Percentiles rank a stretch among this genome's conserved stretches.
Evolutionary conservation across 495 filamentous ascomycete genomes (phyloP).

Genomic region (Choiromyces venosus): DNA sequence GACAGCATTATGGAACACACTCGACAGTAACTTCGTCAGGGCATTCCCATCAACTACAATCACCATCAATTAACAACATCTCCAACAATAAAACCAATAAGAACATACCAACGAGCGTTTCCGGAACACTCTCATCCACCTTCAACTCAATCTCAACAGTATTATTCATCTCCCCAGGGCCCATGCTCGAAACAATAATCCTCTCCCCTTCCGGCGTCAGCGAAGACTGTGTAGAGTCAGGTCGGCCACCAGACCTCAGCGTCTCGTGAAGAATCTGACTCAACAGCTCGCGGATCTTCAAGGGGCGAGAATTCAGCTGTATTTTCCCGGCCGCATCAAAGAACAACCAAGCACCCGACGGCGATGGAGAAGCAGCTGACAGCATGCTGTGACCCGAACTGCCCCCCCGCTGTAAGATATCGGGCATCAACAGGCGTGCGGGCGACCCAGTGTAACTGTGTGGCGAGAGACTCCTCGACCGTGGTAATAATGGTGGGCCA

Average conservation of each 20-base stretch:
- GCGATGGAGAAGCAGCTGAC: constrained; percentile 22
- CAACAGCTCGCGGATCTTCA: constrained; percentile 61
- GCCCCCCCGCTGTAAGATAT: constrained; percentile 22
- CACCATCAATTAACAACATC: constrained; percentile 2
- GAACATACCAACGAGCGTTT: constrained; percentile 54
- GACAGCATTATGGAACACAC: constrained; percentile 70
- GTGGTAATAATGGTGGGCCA: constrained; percentile 23
- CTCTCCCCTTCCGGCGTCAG: constrained; percentile 60
- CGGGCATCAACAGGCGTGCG: constrained; percentile 10
- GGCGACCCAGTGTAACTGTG: neutral
- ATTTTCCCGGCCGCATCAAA: constrained; percentile 40
- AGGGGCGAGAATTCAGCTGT: constrained; percentile 49
- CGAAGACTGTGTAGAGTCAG: constrained; percentile 60
- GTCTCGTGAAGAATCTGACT: constrained; percentile 65
- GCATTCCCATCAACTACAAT: constrained; percentile 60
- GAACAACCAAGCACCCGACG: constrained; percentile 24
- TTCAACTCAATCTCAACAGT: constrained; percentile 62
- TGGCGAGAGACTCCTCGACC: constrained; percentile 24
- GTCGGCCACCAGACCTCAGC: constrained; percentile 64
- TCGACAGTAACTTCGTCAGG: constrained; percentile 67
- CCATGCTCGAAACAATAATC: constrained; percentile 58
- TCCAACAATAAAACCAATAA: neutral
- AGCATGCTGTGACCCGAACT: constrained; percentile 9
- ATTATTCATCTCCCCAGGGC: constrained; percentile 55
- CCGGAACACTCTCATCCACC: constrained; percentile 60